A percentile compares a stretch with the other conserved stretches of the same genome.
Conservation (phyloP, 2,329 filamentous ascomycete genomes). For the Trichoderma sp. region DNA sequence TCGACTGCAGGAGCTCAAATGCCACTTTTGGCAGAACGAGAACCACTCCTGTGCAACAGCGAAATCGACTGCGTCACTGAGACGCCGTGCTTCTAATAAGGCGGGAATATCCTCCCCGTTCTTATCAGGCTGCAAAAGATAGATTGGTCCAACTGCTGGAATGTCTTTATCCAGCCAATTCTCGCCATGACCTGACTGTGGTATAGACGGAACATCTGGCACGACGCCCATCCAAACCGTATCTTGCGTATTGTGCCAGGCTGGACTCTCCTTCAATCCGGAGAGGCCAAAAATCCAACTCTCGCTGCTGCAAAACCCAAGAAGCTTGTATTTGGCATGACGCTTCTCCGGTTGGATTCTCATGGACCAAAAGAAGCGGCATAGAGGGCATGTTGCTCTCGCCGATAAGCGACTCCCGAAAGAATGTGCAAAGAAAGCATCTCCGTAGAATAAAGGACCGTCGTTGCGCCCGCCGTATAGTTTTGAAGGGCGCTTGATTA, state of each 20-base stretch:
- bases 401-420: slow-evolving; percentile 5
- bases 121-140: neutral
- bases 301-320: slow-evolving; percentile 18
- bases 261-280: neutral
- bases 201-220: slow-evolving; percentile 5
- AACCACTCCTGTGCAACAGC: neutral
- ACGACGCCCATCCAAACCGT: slow-evolving; percentile 17
- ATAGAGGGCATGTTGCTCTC: neutral
- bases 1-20: neutral
- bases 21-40: neutral
- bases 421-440: slow-evolving; percentile 16
- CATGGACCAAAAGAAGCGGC: slow-evolving; percentile 11
- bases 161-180: slow-evolving; percentile 15
- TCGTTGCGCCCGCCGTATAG: neutral
- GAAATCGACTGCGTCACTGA: neutral
- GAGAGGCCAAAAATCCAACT: slow-evolving; percentile 9
- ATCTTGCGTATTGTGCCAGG: slow-evolving; percentile 2
- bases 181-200: neutral
- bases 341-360: neutral
- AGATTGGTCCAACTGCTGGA: slow-evolving; percentile 14
- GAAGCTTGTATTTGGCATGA: slow-evolving; percentile 10
- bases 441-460: slow-evolving; percentile 9
- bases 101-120: neutral
- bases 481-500: neutral
- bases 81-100: neutral